These are phyloP conservation scores for Diplodia scrobiculata DNA, from an alignment of 2,329 filamentous ascomycete species.

Conservation along the genomic window DNA sequence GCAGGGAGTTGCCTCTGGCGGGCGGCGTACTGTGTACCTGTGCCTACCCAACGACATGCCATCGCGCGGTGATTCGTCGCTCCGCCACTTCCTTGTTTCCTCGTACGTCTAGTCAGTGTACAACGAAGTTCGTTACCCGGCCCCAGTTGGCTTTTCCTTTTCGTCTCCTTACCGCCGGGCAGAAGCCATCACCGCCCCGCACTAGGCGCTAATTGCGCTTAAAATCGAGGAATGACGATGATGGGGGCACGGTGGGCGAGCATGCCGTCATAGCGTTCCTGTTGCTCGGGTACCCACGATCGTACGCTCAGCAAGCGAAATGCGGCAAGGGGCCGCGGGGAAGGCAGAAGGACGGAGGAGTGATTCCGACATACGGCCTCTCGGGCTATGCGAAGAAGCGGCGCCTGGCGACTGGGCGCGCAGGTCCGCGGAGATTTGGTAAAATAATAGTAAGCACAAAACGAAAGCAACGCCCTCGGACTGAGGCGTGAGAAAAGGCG, in stretches of 20 bases:
- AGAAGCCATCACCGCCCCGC: background rate
- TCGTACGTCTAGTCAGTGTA: background rate
- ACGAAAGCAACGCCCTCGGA: background rate
- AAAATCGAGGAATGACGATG: background rate
- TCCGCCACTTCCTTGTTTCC: background rate
- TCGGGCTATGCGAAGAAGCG: background rate
- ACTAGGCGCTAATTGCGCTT: background rate
- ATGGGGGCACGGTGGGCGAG: background rate
- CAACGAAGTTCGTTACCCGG: background rate
- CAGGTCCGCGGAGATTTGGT: background rate
- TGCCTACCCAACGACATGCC: background rate
- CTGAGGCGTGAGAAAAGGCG: no score
- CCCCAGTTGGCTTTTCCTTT: background rate
- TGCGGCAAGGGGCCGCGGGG: background rate
- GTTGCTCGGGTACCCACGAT: background rate
- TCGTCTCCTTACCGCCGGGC: background rate
- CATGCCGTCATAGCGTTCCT: background rate
- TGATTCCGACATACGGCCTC: background rate
- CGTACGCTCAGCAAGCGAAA: background rate
- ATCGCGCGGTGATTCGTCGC: background rate
- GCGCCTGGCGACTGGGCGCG: background rate
- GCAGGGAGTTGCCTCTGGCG: slow-evolving; percentile 3
- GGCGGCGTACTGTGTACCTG: background rate
- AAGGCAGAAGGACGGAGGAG: background rate
- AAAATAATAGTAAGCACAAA: background rate